A percentile compares a stretch with the other conserved stretches of the same genome.
phyloP scores from a whole-genome alignment of 2,329 filamentous ascomycete species.

The Pestalotiopsis sp. region DNA sequence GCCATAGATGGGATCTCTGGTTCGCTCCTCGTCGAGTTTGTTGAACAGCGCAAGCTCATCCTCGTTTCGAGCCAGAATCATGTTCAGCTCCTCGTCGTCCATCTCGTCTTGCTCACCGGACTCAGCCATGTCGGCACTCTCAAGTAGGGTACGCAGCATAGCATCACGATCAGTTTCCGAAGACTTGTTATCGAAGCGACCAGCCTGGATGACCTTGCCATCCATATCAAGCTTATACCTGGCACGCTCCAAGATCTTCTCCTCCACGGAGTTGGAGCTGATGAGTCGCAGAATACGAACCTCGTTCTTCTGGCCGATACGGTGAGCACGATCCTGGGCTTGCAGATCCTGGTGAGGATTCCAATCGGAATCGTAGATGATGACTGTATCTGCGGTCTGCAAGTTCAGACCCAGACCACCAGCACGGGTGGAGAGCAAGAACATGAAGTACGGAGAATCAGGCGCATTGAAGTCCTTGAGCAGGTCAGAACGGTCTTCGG shows the following conservation, averaged over 20 bases:
- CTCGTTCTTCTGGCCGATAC: constrained; percentile 99
- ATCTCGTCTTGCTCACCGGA: constrained; percentile 87
- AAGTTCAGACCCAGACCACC: constrained; percentile 97
- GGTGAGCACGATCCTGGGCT: constrained; percentile 98
- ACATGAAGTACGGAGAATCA: constrained; percentile 92
- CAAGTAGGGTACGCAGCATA: constrained; percentile 90
- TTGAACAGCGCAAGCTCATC: constrained; percentile 80
- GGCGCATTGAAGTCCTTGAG: constrained; percentile 88
- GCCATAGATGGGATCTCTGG: constrained; percentile 71
- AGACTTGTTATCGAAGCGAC: constrained; percentile 99
- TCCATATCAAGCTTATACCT: constrained; percentile 99
- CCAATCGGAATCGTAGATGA: constrained; percentile 99
- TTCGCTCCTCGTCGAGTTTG: constrained; percentile 77
- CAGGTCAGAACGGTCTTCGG: constrained; percentile 92
- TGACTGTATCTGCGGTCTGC: constrained; percentile 97
- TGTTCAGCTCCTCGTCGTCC: constrained; percentile 96
- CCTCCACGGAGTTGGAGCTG: constrained; percentile 95
- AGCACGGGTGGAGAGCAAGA: constrained; percentile 96
- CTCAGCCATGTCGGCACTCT: constrained; percentile 75
- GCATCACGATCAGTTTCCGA: constrained; percentile 98
- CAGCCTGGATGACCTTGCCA: constrained; percentile 98
- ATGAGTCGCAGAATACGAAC: constrained; percentile 95
- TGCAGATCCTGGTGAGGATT: constrained; percentile 99
- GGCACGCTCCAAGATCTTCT: constrained; percentile 96
- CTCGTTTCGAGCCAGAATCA: constrained; percentile 89